Evolutionary conservation across 257 asterid genomes (phyloP).

Genomic region (Solanum acaule): DNA sequence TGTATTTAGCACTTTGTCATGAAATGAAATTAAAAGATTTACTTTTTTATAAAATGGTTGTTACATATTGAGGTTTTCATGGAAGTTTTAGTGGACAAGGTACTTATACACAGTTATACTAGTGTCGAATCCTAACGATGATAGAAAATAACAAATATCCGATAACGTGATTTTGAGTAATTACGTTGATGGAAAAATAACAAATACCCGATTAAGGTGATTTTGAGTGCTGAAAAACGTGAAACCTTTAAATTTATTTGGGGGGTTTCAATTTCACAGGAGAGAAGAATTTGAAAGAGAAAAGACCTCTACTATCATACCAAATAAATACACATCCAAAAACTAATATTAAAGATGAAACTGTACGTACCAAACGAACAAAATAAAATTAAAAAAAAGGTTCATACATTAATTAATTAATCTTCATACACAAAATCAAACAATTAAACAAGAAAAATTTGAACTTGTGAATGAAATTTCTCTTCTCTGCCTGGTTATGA

Average conservation of each 20-base stretch:
- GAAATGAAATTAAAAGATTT: too few species aligned
- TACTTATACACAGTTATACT: too few species aligned
- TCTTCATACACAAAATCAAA: background rate
- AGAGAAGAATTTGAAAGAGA: background rate
- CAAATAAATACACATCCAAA: slow-evolving; percentile 17
- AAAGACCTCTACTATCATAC: background rate
- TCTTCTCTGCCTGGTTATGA: background rate
- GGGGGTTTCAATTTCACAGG: too few species aligned
- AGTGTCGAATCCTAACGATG: too few species aligned
- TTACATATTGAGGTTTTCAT: too few species aligned
- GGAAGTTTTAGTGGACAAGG: background rate
- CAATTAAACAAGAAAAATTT: background rate
- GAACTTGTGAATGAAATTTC: background rate
- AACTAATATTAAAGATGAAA: background rate
- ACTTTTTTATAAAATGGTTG: background rate
- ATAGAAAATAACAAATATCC: too few species aligned
- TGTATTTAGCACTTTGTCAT: too few species aligned
- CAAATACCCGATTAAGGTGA: background rate
- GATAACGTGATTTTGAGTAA: too few species aligned
- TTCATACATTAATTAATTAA: background rate
- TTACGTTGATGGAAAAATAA: background rate
- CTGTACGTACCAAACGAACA: background rate
- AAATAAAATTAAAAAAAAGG: background rate
- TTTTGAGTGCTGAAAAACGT: background rate
- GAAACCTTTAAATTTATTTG: background rate